Evolutionary conservation across 192 early-diverging fungal species (phyloP).

Genomic region (Chytriomyces confervae): DNA sequence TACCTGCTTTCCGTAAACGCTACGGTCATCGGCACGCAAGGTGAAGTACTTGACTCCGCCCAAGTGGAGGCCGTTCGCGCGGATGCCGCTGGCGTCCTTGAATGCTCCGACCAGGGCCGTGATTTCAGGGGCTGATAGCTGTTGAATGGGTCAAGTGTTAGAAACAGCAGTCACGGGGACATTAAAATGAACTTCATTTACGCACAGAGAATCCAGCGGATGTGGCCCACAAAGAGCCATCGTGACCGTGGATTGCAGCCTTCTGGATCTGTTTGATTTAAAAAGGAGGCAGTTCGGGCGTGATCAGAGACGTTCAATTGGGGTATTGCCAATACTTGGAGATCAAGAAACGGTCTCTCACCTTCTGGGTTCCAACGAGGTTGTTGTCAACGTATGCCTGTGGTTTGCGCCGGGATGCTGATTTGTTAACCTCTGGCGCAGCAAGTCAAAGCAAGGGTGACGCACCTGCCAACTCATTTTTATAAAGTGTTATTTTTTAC

Average conservation of each 20-base stretch:
- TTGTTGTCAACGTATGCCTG: slow-evolving; percentile 83
- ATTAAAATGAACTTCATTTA: slow-evolving; percentile 14
- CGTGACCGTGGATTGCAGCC: slow-evolving; percentile 84
- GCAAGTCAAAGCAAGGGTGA: slow-evolving; percentile 9
- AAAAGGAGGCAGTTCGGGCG: neutral
- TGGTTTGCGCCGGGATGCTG: slow-evolving; percentile 52
- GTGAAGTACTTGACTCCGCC: slow-evolving; percentile 78
- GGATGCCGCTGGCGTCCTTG: slow-evolving; percentile 57
- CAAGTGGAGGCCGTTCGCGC: slow-evolving; percentile 70
- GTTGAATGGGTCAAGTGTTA: slow-evolving; percentile 10
- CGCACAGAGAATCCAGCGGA: slow-evolving; percentile 74
- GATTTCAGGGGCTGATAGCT: slow-evolving; percentile 65
- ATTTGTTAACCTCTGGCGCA: neutral
- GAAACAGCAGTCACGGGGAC: neutral
- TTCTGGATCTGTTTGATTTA: slow-evolving; percentile 42
- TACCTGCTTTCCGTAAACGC: slow-evolving; percentile 83
- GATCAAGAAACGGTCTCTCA: slow-evolving; percentile 30
- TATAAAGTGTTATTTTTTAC: slow-evolving; percentile 11
- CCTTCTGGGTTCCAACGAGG: slow-evolving; percentile 75
- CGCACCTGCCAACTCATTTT: slow-evolving; percentile 36
- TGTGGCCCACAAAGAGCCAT: slow-evolving; percentile 83
- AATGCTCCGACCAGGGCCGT: slow-evolving; percentile 68
- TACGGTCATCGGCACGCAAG: slow-evolving; percentile 65
- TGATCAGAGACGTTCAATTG: neutral
- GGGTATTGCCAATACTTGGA: neutral